A percentile compares a stretch with the other conserved stretches of the same genome.
These are phyloP conservation scores for Thoreauomyces humboldtii DNA, from an alignment of 192 early-diverging fungal genomes.

Conservation along the genomic window DNA sequence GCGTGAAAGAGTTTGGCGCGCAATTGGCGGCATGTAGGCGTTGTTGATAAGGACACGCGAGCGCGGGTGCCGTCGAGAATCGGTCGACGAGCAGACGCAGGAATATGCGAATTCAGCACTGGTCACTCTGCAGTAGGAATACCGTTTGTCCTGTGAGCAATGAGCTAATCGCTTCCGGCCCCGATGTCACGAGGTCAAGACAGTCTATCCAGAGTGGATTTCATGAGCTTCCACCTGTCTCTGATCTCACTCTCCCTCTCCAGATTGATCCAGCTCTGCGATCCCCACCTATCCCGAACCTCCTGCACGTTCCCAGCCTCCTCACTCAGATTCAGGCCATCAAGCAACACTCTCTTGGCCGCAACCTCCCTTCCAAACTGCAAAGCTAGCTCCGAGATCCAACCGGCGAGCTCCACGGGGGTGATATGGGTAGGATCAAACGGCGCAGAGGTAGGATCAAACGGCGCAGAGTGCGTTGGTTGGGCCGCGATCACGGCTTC, in stretches of 20 bases:
- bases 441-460: background rate
- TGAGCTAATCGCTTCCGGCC: too few relatives aligned
- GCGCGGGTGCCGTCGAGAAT: too few relatives aligned
- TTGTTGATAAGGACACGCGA: too few relatives aligned
- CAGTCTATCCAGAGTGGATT: too few relatives aligned
- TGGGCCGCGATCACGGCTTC: background rate
- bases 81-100: too few relatives aligned
- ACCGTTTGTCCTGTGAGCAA: too few relatives aligned
- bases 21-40: too few relatives aligned
- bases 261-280: conserved; percentile 8
- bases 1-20: too few relatives aligned
- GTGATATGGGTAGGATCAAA: background rate
- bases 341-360: conserved; percentile 9
- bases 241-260: background rate
- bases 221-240: background rate
- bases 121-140: too few relatives aligned
- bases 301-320: conserved; percentile 1
- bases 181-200: too few relatives aligned
- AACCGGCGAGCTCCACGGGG: conserved; percentile 1
- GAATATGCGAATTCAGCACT: too few relatives aligned
- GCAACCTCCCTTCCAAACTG: background rate
- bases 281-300: conserved; percentile 18
- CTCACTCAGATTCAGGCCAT: background rate
- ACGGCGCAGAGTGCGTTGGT: background rate
- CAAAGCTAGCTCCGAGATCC: conserved; percentile 2